A percentile compares a stretch with the other conserved stretches of the same genome.
Conservation (phyloP, 31 red algal species). For the Bonnemaisonia californica region DNA sequence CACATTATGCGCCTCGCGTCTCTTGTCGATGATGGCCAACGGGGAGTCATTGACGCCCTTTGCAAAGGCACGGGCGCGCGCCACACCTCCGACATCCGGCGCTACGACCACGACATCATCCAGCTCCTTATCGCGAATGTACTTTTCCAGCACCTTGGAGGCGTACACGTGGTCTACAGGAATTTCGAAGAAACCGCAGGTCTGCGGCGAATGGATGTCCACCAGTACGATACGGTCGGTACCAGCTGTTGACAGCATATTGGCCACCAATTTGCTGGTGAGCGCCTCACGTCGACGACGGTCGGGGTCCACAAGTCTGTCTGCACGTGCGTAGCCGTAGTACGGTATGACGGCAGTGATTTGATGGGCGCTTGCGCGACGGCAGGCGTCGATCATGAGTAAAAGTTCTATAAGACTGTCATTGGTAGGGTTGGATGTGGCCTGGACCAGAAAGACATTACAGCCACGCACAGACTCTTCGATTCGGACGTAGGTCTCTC, state of each 20-base stretch:
- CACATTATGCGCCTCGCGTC: constrained; percentile 88
- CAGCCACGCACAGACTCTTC: constrained; percentile 98
- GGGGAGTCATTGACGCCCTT: constrained; percentile 91
- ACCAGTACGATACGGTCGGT: constrained; percentile 94
- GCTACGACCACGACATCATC: constrained; percentile 93
- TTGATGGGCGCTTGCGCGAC: constrained; percentile 93
- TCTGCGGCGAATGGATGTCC: constrained; percentile 99
- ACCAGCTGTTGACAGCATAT: constrained; percentile 94
- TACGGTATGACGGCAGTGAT: constrained; percentile 97
- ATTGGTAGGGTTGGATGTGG: constrained; percentile 86
- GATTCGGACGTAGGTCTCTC: constrained; percentile 97
- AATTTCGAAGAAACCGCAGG: constrained; percentile 99
- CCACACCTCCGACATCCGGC: constrained; percentile 97
- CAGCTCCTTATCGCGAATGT: constrained; percentile 74
- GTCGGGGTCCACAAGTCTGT: constrained; percentile 95
- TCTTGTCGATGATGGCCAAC: constrained; percentile 98
- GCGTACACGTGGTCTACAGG: constrained; percentile 98
- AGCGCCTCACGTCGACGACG: constrained; percentile 90
- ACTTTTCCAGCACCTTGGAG: constrained; percentile 79
- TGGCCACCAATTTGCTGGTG: constrained; percentile 93
- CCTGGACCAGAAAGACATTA: constrained; percentile 98
- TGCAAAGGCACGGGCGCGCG: constrained; percentile 95
- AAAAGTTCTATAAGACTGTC: constrained; percentile 95
- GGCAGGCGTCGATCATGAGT: constrained; percentile 99
- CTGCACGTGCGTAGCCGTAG: constrained; percentile 95